phyloP scores from a whole-genome alignment of 2,329 filamentous ascomycete genomes.

The Plenodomus tracheiphilus region DNA sequence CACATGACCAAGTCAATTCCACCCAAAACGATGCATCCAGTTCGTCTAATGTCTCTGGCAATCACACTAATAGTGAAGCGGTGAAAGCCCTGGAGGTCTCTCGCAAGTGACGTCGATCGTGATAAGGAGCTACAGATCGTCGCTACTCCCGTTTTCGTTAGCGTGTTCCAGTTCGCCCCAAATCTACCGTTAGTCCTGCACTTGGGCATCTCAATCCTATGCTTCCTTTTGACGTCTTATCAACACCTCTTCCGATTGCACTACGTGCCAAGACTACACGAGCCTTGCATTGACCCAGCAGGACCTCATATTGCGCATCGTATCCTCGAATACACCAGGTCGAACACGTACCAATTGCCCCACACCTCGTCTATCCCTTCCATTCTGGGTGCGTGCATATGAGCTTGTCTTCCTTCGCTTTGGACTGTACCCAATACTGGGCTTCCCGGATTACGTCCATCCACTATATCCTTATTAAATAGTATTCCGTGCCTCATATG shows the following conservation, averaged over 20 bases:
- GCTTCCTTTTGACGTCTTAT: background rate
- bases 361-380: background rate
- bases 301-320: background rate
- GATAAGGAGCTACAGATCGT: background rate
- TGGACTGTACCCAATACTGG: background rate
- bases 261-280: background rate
- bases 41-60: too few relatives aligned
- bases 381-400: background rate
- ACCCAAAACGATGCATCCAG: too few relatives aligned
- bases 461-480: constrained; percentile 1
- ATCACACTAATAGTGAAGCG: too few relatives aligned
- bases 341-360: too few relatives aligned
- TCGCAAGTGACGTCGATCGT: background rate
- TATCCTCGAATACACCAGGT: too few relatives aligned
- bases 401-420: background rate
- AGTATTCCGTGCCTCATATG: constrained; percentile 20
- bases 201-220: background rate
- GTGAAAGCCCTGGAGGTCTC: background rate
- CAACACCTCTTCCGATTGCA: background rate
- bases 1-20: too few relatives aligned
- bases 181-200: background rate
- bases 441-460: background rate
- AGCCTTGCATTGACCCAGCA: background rate
- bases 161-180: background rate
- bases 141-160: background rate